Evolutionary conservation across 805 yeast species (phyloP).

Genomic region (Cyberlindnera misumaiensis): DNA sequence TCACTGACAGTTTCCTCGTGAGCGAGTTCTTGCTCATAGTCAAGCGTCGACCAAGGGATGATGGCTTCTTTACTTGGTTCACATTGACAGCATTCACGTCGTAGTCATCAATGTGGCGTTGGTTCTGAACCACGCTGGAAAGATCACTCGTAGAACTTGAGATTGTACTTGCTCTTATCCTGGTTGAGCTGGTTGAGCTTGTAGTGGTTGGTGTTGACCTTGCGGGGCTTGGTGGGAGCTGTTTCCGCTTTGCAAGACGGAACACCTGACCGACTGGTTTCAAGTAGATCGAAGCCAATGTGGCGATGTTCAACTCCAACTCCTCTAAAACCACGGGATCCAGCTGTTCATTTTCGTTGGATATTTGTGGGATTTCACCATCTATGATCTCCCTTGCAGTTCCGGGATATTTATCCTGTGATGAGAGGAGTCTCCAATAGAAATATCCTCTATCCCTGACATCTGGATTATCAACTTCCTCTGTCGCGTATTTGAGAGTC

Average conservation of each 20-base stretch:
- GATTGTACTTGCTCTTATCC: constrained; percentile 7
- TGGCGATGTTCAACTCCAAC: constrained; percentile 73
- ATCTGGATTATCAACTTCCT: constrained; percentile 75
- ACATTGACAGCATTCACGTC: constrained; percentile 33
- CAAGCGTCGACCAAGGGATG: constrained; percentile 24
- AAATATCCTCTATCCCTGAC: constrained; percentile 77
- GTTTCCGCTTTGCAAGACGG: constrained; percentile 49
- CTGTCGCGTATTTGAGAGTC: constrained; percentile 62
- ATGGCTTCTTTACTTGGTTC: constrained; percentile 27
- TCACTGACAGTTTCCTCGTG: constrained; percentile 28
- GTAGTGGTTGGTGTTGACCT: constrained; percentile 21
- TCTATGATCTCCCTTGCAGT: constrained; percentile 49
- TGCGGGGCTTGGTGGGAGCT: constrained; percentile 45
- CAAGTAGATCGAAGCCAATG: constrained; percentile 75
- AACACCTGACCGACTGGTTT: constrained; percentile 81
- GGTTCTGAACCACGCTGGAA: not conserved
- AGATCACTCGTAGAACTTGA: constrained; percentile 2
- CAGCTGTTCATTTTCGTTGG: constrained; percentile 59
- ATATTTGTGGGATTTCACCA: constrained; percentile 55
- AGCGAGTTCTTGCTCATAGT: constrained; percentile 30
- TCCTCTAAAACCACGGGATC: constrained; percentile 73
- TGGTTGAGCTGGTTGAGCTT: not conserved
- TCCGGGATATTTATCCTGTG: constrained; percentile 33
- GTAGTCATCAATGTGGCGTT: constrained; percentile 29
- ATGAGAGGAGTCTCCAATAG: constrained; percentile 75